Evolutionary conservation across 176 grass and related monocot species (phyloP), one percentile per base, ranked within the genome.

Genomic region (Hyparrhenia diplandra): DNA sequence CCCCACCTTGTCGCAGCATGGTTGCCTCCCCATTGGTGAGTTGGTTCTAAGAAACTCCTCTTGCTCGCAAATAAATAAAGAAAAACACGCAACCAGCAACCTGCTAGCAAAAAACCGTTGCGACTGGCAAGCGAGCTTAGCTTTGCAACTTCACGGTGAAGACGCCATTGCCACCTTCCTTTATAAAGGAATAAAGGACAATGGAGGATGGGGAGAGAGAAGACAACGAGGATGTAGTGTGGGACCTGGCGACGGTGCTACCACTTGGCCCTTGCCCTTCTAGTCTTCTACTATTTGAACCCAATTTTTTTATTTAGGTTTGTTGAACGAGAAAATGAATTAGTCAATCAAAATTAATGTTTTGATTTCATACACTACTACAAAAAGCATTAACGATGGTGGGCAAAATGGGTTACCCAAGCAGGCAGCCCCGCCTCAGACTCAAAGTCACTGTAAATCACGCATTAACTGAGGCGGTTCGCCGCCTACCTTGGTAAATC

Each of bases 111-210:
- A 12, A 52, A 52, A 21, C 49, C 49, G 49, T 52, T 52, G 49
- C 6, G 2, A 8, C 49, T 52, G 20, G 43, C 57, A 65, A 47
- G 2, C 6, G 13, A 24, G 27, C 51, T n/a, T 31, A 74, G 75
- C 68, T 69, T 86, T 59, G 58, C 45, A 86, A 78, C 36, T 82
- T 79, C 77, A 75, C 40, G 68, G 75, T 76, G 45, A 45, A 89
- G 64, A 85, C 64, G 77, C 68, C 90, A 82, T 73, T 65, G 65
- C 80, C 51, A 83, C 90, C 88, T 79, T 83, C 76, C 88, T 87
- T 90, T 93, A 97, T 97, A 97, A 67, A 86, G 83, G 83, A 39
- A n/a, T n/a, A n/a, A n/a, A n/a, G n/a, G n/a, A n/a, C 61, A 37
- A 18, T 63, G 41, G 39, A 8, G 45, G 23, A 16, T 8, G 5